phyloP scores from a whole-genome alignment of 164 flowering plant genomes.

The Malania oleifera region DNA sequence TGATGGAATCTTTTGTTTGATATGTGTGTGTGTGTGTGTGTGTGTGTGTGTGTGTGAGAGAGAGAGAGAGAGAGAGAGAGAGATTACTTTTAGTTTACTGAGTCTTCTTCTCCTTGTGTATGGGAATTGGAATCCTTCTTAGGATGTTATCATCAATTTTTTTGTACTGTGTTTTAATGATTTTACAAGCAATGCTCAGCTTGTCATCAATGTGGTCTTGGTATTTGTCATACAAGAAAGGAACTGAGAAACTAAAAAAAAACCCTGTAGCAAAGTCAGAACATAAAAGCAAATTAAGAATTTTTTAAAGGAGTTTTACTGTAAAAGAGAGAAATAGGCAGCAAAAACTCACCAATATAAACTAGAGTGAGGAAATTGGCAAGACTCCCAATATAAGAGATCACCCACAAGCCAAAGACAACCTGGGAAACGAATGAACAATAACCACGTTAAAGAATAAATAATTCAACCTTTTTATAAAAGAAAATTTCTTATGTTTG shows the following conservation, averaged over 20 bases:
- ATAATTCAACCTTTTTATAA: not conserved
- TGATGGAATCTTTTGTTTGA: too few relatives aligned
- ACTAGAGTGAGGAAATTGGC: constrained; percentile 69
- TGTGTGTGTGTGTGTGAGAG: too few relatives aligned
- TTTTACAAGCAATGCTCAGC: constrained; percentile 27
- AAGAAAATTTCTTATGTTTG: too few relatives aligned
- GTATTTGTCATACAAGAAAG: constrained; percentile 65
- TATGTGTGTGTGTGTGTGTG: too few relatives aligned
- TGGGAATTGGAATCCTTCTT: constrained; percentile 36
- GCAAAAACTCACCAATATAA: constrained; percentile 59
- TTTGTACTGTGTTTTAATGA: constrained; percentile 38
- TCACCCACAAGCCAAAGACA: constrained; percentile 45
- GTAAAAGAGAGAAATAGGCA: not conserved
- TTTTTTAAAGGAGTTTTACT: not conserved
- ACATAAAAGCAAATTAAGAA: not conserved
- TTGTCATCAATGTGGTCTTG: constrained; percentile 65
- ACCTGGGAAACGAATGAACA: constrained; percentile 40
- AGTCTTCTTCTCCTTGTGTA: constrained; percentile 47
- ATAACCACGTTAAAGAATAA: not conserved
- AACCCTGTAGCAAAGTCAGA: constrained; percentile 39
- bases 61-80: constrained; percentile 15
- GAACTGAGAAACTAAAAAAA: constrained; percentile 62
- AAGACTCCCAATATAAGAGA: constrained; percentile 68
- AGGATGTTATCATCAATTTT: constrained; percentile 49
- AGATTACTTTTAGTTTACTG: constrained; percentile 33